Base-by-base conservation (phyloP, 805 yeast species). In the Saccharomycopsis amapae region DNA sequence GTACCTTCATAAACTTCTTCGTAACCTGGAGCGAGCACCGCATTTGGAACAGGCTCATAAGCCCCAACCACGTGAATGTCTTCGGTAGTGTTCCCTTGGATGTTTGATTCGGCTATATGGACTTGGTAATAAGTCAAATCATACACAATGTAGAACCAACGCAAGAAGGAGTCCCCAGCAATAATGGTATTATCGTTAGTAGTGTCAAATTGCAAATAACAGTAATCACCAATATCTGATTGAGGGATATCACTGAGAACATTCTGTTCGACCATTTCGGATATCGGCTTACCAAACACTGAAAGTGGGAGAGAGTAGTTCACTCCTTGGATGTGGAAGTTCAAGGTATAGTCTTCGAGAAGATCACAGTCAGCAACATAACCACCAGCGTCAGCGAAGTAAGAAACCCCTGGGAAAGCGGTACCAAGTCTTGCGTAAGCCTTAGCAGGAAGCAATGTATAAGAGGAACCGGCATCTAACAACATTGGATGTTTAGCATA, bases 301-400 rank as follows among this genome's bases (percentile, higher is more conserved):
- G 52, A 31, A 19, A 76, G 56, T 23, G 85, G 81, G 4, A 74
- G 75, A 13, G 64, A 57, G 48, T 81, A 74, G 9, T 60, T 56
- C n/a, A 66, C 58, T 5, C 86, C 88, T 49, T 77, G 76, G 61
- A 83, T 78, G 53, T 72, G 65, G 53, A 76, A 75, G 36, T 64
- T 63, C 7, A 76, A 49, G 52, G 58, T 51, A 2, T 62, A 61
- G 40, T 60, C 50, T 43, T 62, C 58, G 13, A 52, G 50, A 6
- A 45, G 48, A 51, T 59, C 55, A 58, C 88, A 81, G 5, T 58
- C 58, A 52, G 74, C 58, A 5, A 64, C 25, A 56, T 76, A 81
- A 37, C 69, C 71, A 1, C 75, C 78, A 3, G 20, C 17, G 5
- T 41, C 43, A 5, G 9, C 19, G 9, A 40, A 26, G 7, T 20